A percentile compares a stretch with the other conserved stretches of the same genome.
Evolutionary conservation across 2,329 filamentous ascomycete species (phyloP).

Genomic region (Cytospora paraplurivora): DNA sequence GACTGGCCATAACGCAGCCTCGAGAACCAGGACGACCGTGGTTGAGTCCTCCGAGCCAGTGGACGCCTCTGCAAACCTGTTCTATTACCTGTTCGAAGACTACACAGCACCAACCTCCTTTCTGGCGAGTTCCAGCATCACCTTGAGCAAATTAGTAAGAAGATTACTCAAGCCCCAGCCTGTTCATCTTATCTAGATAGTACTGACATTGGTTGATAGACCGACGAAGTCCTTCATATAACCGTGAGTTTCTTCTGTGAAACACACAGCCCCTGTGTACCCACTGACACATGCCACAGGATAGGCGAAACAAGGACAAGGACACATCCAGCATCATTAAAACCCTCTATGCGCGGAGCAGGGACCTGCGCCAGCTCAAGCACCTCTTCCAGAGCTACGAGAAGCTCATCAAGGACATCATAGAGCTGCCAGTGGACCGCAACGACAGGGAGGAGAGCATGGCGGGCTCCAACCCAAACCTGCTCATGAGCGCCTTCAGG

Average conservation of each 20-base stretch:
- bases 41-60: constrained; percentile 37
- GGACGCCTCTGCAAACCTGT: constrained; percentile 61
- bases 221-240: constrained; percentile 39
- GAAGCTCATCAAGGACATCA: constrained; percentile 61
- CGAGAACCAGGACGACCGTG: constrained; percentile 8
- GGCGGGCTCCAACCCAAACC: constrained; percentile 4
- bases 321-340: constrained; percentile 58
- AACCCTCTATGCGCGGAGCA: constrained; percentile 60
- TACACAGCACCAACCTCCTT: constrained; percentile 62
- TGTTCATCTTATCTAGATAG: neutral
- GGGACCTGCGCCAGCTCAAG: constrained; percentile 61
- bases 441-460: constrained; percentile 21
- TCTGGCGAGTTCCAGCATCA: constrained; percentile 49
- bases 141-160: constrained; percentile 52
- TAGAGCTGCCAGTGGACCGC: constrained; percentile 42
- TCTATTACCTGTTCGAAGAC: constrained; percentile 70
- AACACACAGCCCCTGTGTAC: constrained; percentile 12
- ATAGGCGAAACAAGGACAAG: constrained; percentile 36
- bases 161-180: constrained; percentile 4
- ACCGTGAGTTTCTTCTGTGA: constrained; percentile 35
- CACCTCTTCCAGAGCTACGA: constrained; percentile 64
- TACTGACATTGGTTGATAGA: constrained; percentile 33
- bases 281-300: constrained; percentile 20
- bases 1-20: constrained; percentile 5
- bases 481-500: constrained; percentile 4